Conservation (phyloP, 257 asterid species). For the Lantana camara region DNA sequence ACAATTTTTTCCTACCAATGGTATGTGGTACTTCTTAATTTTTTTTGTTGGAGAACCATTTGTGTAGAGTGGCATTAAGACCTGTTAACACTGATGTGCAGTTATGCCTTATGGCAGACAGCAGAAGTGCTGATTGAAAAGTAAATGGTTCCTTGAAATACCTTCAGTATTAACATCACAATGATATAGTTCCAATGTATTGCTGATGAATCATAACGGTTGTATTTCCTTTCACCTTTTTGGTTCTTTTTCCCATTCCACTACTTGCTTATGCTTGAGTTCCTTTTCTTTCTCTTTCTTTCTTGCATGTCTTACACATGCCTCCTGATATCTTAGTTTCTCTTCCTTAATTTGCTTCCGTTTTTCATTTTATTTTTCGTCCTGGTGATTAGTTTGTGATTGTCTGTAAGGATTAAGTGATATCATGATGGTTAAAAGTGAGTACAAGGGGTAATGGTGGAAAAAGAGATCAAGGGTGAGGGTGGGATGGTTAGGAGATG, state of each 20-base stretch:
- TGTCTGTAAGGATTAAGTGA: background rate
- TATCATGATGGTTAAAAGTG: conserved; percentile 16
- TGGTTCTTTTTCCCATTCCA: background rate
- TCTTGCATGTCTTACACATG: background rate
- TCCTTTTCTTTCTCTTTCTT: background rate
- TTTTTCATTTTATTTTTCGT: too few species aligned
- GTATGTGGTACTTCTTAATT: background rate
- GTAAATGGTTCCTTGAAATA: background rate
- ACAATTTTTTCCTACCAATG: background rate
- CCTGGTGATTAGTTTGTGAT: too few species aligned
- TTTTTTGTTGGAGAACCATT: background rate
- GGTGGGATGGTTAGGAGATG: background rate
- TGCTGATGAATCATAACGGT: background rate
- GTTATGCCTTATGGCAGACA: background rate
- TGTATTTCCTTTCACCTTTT: background rate
- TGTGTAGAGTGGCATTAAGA: conserved; percentile 1
- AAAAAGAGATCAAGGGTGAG: conserved; percentile 12
- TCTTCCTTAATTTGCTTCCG: too few species aligned
- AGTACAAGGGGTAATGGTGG: background rate
- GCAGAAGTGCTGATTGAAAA: background rate
- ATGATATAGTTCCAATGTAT: background rate
- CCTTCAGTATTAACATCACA: background rate
- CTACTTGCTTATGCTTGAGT: background rate
- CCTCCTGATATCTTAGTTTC: background rate
- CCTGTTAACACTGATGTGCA: background rate